Evolutionary conservation across 257 asterid species (phyloP), one percentile per base, ranked within the genome.

Genomic region (Solanum sitiens): DNA sequence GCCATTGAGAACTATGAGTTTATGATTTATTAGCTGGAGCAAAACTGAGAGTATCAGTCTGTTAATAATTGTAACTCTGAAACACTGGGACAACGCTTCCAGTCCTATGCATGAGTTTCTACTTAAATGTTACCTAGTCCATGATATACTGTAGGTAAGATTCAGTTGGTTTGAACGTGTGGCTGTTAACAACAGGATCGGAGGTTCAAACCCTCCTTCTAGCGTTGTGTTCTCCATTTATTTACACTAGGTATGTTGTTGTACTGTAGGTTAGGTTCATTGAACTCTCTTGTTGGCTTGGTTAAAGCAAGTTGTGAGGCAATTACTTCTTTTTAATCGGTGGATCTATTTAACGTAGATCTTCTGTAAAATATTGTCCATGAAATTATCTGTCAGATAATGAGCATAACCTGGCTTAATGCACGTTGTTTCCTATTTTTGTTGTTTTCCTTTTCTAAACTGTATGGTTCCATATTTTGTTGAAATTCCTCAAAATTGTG

Each of bases 181-280:
- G 98, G 98, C 99, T 95, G 98, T 95, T 95, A 95, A 95, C 99
- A 98, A 95, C 98, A 95, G 95, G 98, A 98, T 95, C 96, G 96
- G 96, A 97, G 98, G 98, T 95, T 92, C 94, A 86, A 92, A 72
- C 92, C 94, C 94, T 91, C 90, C 93, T 91, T 92, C 93, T 93
- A 92, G 95, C 91, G 92, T 37, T 37, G 39, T 27, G 39, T 67
- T 67, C 11, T 32, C 76, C 40, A 70, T 70, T 70, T 70, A 70
- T 70, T 32, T 70, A 70, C 76, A 32, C 42, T 70, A 20, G 42
- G 40, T 70, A 32, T 70, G 76, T 32, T 70, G 76, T 70, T 70
- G 40, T 30, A 68, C 39, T 68, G 35, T 67, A 25, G 73, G 10
- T 67, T 67, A 11, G 63, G 63, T 27, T 77, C 63, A 77, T 44